Base-by-base conservation (phyloP, 805 yeast species). In the Candida suzukii region DNA sequence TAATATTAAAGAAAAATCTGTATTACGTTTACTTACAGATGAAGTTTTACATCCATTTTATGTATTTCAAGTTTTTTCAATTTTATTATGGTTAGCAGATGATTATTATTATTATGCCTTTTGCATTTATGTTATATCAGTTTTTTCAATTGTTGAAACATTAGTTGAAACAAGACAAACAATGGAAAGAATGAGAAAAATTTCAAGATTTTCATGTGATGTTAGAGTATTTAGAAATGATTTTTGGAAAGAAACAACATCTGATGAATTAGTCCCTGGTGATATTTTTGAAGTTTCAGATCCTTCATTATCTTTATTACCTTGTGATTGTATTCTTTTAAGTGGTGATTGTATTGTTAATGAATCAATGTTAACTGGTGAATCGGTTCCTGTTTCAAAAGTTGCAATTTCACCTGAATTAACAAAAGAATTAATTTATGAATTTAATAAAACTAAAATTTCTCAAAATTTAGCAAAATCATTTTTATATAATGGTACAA, bases 281-380 rank as follows among this genome's bases (percentile, higher is more conserved):
- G 99, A 93, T 60, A 76, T 93, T 1, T 88, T 82, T 56, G 99
- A 93, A 64, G 78, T 93, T 28, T 80, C 88, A 1, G 97, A 90
- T 54, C 95, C 97, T 0, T 74, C 84, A 0, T 65, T 93, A 42
- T 53, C 68, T 3, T 53, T 73, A 1, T 71, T 91, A 37, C 99
- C 99, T 0, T 88, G 96, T 57, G 99, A 93, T 61, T 83, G 95
- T 0, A 61, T 93, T 12, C 67, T 93, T 38, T 64, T 91, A 17
- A 77, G 88, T 27, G 99, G 99, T 39, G 98, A 90, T 57, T 86
- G 95, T 57, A 88, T 93, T 41, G 84, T 93, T n/a, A 93, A 93
- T 60, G 99, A 93, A 58, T 85, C 97, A 6, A 93, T 93, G 96
- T 71, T 93, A 18, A 93, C 99, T 0, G 99, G 99, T 31, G 99